These are phyloP conservation scores for Emergomyces africanus DNA, from an alignment of 2,329 filamentous ascomycete species.

Conservation along the genomic window DNA sequence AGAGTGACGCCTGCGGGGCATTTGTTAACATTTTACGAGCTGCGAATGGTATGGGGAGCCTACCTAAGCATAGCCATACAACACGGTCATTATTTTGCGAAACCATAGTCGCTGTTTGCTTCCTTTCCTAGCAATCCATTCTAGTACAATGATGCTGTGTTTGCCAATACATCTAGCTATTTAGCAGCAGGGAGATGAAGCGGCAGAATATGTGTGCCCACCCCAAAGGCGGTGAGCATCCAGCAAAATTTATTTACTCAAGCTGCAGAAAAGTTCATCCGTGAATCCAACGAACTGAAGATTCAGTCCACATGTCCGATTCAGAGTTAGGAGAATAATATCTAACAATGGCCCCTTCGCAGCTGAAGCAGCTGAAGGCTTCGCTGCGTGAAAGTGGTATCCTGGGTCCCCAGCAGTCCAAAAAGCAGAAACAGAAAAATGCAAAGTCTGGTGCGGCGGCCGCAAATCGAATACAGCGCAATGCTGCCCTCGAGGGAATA, in stretches of 20 bases:
- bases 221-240: constrained; percentile 21
- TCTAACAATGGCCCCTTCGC: constrained; percentile 72
- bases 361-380: constrained; percentile 89
- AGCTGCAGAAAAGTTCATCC: constrained; percentile 13
- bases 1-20: constrained; percentile 23
- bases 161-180: background rate
- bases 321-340: background rate
- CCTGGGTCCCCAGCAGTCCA: constrained; percentile 81
- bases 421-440: constrained; percentile 76
- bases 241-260: constrained; percentile 16
- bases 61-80: constrained; percentile 30
- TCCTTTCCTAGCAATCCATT: background rate
- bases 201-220: constrained; percentile 14
- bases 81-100: constrained; percentile 24
- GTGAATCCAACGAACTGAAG: constrained; percentile 7
- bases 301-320: constrained; percentile 4
- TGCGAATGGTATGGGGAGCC: background rate
- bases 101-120: constrained; percentile 17
- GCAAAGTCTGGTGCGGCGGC: constrained; percentile 53
- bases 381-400: constrained; percentile 83
- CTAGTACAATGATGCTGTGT: background rate
- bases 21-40: constrained; percentile 3
- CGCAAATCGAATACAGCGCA: constrained; percentile 64
- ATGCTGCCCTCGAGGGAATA: constrained; percentile 69
- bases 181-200: constrained; percentile 9